phyloP scores from a whole-genome alignment of 352 stramenopile species.

The Pythium plurisporium region DNA sequence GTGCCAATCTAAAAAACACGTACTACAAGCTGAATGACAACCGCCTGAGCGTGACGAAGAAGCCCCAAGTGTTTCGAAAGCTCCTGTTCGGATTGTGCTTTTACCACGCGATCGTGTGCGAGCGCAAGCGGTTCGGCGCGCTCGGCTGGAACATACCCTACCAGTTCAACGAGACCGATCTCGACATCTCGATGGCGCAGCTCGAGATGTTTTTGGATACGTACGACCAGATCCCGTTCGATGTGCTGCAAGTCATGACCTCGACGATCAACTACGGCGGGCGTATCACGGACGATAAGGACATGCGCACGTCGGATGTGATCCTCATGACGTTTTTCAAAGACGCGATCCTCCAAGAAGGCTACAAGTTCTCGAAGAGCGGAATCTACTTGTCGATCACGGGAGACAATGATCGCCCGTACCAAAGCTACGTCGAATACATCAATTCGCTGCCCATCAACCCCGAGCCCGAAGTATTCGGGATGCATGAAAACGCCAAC shows the following conservation, averaged over 20 bases:
- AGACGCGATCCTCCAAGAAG: slow-evolving; percentile 65
- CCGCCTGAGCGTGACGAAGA: slow-evolving; percentile 75
- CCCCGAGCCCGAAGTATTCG: slow-evolving; percentile 90
- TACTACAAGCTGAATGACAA: slow-evolving; percentile 94
- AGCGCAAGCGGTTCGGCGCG: slow-evolving; percentile 93
- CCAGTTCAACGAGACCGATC: slow-evolving; percentile 96
- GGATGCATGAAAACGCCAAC: slow-evolving; percentile 94
- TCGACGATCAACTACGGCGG: slow-evolving; percentile 94
- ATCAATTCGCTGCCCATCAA: slow-evolving; percentile 91
- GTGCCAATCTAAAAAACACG: slow-evolving; percentile 91
- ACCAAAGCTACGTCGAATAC: slow-evolving; percentile 90
- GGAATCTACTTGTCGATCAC: slow-evolving; percentile 87
- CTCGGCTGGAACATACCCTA: slow-evolving; percentile 97
- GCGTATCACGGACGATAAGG: slow-evolving; percentile 93
- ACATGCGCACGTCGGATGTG: slow-evolving; percentile 88
- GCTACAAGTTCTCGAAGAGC: slow-evolving; percentile 72
- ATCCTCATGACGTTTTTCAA: slow-evolving; percentile 90
- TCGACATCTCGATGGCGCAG: slow-evolving; percentile 86
- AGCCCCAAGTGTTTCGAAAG: slow-evolving; percentile 90
- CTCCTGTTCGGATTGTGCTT: slow-evolving; percentile 92
- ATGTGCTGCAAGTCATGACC: slow-evolving; percentile 91
- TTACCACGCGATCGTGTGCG: slow-evolving; percentile 90
- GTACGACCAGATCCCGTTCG: slow-evolving; percentile 82
- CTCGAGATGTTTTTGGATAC: slow-evolving; percentile 87
- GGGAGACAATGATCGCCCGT: slow-evolving; percentile 59